Evolutionary conservation across 1,139 yeast species (phyloP), one percentile per base, ranked within the genome.

Genomic region (Blastobotrys serpentis): DNA sequence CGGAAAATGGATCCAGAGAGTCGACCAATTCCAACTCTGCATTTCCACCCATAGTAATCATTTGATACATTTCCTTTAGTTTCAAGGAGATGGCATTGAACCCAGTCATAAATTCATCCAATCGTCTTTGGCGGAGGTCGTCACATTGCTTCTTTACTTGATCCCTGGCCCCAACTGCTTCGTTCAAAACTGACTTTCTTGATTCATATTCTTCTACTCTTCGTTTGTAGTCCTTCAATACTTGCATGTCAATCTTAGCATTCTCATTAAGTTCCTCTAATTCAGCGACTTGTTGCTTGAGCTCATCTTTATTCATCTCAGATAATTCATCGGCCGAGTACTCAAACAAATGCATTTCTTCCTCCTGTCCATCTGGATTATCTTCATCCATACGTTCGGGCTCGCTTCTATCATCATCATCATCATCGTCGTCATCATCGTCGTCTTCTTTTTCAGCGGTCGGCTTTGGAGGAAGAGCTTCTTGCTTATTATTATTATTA

Each of bases 21-120:
- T 94, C 98, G 17, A 90, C 98, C 47, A 92, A 76, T 64, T 94
- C 99, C 40, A 94, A 75, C 66, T 94, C 98, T 0, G 99, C 99
- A 71, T 90, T 94, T 36, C 99, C 99, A 13, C 98, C 98, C 95
- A 92, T 89, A 0, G 98, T 94, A 52, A 94, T 92, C 95, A 92
- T 87, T 62, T 90, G 95, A 63, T 94, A 94, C 98, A 94, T 90
- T 61, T 88, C 97, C 66, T 92, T 92, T 55, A 94, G 76, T 5
- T 96, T 86, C 67, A 83, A 75, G 1, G 98, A 89, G 32, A 94
- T 94, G 25, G 81, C 75, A 57, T 83, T 81, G 70, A 94, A 92
- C 0, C 99, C 98, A 55, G 79, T 81, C 95, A 89, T 88, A 62
- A 94, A 94, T 66, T 94, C 97, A 55, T 84, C 89, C 47, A 86